Base-by-base conservation (phyloP, 2,329 filamentous ascomycete species). In the Penicillium palitans region DNA sequence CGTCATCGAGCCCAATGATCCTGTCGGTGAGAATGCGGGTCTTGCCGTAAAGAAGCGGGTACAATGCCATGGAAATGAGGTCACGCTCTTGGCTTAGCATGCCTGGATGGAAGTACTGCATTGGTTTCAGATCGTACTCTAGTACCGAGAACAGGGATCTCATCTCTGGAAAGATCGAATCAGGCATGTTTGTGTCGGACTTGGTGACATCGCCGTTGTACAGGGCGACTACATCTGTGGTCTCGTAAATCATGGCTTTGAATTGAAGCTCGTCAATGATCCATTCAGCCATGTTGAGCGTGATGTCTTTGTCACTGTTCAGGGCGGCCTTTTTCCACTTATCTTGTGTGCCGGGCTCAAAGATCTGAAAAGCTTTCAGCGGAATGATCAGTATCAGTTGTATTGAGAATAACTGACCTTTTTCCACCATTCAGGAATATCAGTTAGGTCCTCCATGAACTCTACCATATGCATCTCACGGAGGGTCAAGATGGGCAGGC, bases 31-130 rank as follows among this genome's bases (percentile, higher is more conserved):
- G 70, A 49, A 71, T 67, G 5, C 68, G 70, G n/a, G 52, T 68
- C 35, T 62, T 64, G n/a, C 71, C 71, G 49, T 71, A 74, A 2
- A 72, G 68, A 0, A 89, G 70, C 0, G 87, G 85, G 62, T 81
- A 89, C 7, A 89, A 74, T 0, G 85, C 89, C 1, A 87, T 86
- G 62, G 89, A 81, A 6, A 89, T 79, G 1, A 89, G 73, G 66
- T 90, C 82, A 0, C 87, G 79, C 2, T 90, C 85, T 59, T 79
- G 80, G 0, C 72, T 70, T 21, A 83, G 72, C 2, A 79, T 83
- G 2, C 80, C 76, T 0, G 86, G 86, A 67, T 88, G 84, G 80
- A 82, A 90, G 69, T 88, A 86, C 61, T 82, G 81, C 35, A 76
- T 55, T 7, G 82, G 79, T 0, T 54, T 7, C 6, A 81, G 79